These are phyloP conservation scores for Coemansia sp. DNA, from an alignment of 192 early-diverging fungal genomes.

Conservation along the genomic window DNA sequence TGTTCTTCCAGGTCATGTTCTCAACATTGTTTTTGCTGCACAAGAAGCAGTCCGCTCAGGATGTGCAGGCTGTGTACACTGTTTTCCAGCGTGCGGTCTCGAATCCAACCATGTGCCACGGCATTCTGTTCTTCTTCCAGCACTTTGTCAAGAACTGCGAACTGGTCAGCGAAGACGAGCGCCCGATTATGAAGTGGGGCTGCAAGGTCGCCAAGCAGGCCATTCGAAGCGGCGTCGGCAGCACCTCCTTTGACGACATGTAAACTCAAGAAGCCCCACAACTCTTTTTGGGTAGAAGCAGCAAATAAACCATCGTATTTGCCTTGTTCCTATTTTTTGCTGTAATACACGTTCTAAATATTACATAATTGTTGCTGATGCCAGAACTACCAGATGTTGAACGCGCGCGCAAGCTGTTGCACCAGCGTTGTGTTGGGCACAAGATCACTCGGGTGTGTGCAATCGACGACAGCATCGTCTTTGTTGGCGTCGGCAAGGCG, in stretches of 20 bases:
- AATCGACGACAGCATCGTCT: constrained; percentile 58
- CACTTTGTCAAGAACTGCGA: constrained; percentile 68
- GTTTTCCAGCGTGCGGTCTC: constrained; percentile 60
- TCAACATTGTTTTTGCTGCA: constrained; percentile 68
- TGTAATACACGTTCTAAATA: neutral
- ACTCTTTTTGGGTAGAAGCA: neutral
- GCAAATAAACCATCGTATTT: no score
- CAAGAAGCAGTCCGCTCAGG: constrained; percentile 53
- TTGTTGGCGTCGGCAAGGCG: constrained; percentile 9
- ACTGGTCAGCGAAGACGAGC: constrained; percentile 64
- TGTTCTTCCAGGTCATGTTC: constrained; percentile 75
- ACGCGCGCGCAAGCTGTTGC: constrained; percentile 59
- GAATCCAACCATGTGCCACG: constrained; percentile 73
- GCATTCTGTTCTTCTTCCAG: constrained; percentile 81
- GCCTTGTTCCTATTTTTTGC: neutral
- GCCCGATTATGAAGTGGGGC: constrained; percentile 64
- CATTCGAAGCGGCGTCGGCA: constrained; percentile 28
- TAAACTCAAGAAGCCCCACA: neutral
- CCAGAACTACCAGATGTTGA: constrained; percentile 77
- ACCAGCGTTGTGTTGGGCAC: constrained; percentile 56
- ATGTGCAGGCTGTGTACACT: constrained; percentile 56
- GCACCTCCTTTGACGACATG: constrained; percentile 8
- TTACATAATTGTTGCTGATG: constrained; percentile 42
- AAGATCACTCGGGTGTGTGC: constrained; percentile 54
- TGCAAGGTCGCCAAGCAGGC: constrained; percentile 69